Base-by-base conservation (phyloP, 768 basidiomycete species). In the Lactifluus subvellereus region DNA sequence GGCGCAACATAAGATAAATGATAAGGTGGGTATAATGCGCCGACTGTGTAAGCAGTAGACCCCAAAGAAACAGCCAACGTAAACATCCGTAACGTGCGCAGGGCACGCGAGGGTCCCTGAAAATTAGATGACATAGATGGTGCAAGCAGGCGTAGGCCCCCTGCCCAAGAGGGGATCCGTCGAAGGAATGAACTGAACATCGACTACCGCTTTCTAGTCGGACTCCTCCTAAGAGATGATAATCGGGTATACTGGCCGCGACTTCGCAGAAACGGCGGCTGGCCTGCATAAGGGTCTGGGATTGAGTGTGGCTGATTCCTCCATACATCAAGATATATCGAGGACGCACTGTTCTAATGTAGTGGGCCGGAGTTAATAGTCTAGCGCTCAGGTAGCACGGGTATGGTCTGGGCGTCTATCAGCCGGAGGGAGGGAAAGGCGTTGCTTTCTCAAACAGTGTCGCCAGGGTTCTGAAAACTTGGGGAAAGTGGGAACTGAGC, bases 1-100 rank as follows among this genome's bases (percentile, higher is more conserved):
- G 94, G 94, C 52, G 87, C 88, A 30, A 96, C 75, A 56, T 91
- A 79, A 20, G 85, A 78, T 42, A 88, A 70, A 32, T 87, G 72
- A 0, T 80, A 74, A 6, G 87, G 91, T 6, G 89, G 91, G 69
- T 85, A 91, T 65, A 91, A 74, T 6, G 87, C 79, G 9, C 91
- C 91, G 2, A 76, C 43, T 10, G 77, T 72, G 68, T 84, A 84
- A 11, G 77, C 69, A 1, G 73, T 65, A 40, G 71, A 27, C 2
- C 55, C 67, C 16, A 62, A 4, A 42, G 64, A 48, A 9, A 59
- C 49, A 18, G 60, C 54, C 49, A 61, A 51, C n/a, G 60, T 33
- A 5, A 62, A 27, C 8, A 27, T 56, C 18, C 65, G 59, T 10
- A 66, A 35, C 22, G 37, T 35, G 20, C 53, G 57, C 27, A 35